Evolutionary conservation across 2,329 filamentous ascomycete species (phyloP), one percentile per base, ranked within the genome.

Genomic region (Cytospora schulzeri): DNA sequence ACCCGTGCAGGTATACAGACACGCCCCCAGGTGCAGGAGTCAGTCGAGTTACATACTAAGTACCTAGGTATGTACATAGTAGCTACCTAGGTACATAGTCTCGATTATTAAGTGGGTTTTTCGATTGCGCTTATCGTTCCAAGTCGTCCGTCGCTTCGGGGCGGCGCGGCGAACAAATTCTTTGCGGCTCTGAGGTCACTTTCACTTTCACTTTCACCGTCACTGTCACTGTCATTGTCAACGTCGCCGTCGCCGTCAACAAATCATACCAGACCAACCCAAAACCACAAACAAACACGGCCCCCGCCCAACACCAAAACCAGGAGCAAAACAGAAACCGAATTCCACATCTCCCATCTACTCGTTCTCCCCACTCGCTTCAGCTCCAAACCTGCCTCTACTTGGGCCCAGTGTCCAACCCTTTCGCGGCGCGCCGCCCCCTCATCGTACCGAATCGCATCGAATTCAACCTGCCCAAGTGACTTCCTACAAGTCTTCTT

Each of bases 341-440:
- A 3, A 26, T 56, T 51, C 52, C 60, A 56, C 22, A 35, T 24
- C 19, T 56, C 28, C 60, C 29, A 56, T 35, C 52, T 51, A 51
- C 24, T 50, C n/a, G n/a, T n/a, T 35, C 54, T 35, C 45, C 38
- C 50, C 51, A 62, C 35, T 31, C 15, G 22, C 19, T 24, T 22
- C 22, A 14, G 50, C 52, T 62, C 17, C 51, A 50, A n/a, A 35
- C 38, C 41, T 53, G 22, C 48, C 19, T 48, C 60, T 31, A 24
- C 26, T 28, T 15, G 26, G 33, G 15, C 38, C 26, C 22, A 11
- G 17, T 22, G 14, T 29, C 17, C 19, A 33, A 22, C 38, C 15
- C 29, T 9, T 33, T 12, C 60, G 28, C 22, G 15, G 22, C 41
- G 45, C 29, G 8, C 35, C 41, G 52, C 41, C 52, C 52, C 11